Evolutionary conservation across 257 asterid genomes (phyloP), one percentile per base, ranked within the genome.

Genomic region (Solanum sitiens): DNA sequence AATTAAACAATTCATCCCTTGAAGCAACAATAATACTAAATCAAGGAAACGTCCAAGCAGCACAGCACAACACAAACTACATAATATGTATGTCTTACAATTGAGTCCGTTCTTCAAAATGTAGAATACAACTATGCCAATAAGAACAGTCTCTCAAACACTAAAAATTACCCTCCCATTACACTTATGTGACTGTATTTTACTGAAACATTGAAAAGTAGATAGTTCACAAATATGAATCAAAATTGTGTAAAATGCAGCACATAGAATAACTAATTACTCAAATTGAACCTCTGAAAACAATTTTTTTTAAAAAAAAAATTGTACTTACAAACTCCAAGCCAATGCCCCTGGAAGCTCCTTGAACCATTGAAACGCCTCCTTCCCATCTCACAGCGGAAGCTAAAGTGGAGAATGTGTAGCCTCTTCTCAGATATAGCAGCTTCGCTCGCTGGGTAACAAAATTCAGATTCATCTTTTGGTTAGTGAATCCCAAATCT

Each of bases 281-380:
- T 56, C 11, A 20, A 20, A 0, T 7, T 56, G 8, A 56, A 8
- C 67, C 67, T 53, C 61, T 15, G 23, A 71, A 71, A 33, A 72
- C 15, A 3, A 33, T 16, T 33, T 33, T 33, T 33, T 33, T 4
- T 33, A 35, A 5, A 33, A 30, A 20, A 76, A 12, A n/a, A 40
- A 87, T n/a, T 35, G 70, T n/a, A 86, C 96, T 91, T 87, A 97
- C 99, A 87, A 95, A 95, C 92, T 97, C 98, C 84, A 96, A 98
- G 87, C 99, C 98, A 73, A 97, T 97, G 91, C 99, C 99, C 87
- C 99, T 95, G 89, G 99, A 95, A 82, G 98, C 99, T 88, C 99
- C 99, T 94, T 95, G 99, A 88, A 97, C 94, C 98, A 97, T 89
- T 40, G 99, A 96, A 88, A 97, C 94, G 56, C 93, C 94, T 89